A percentile compares a stretch with the other conserved stretches of the same genome.
These are phyloP conservation scores for Strigomonas galati DNA, from an alignment of 208 protist species.

Conservation along the genomic window DNA sequence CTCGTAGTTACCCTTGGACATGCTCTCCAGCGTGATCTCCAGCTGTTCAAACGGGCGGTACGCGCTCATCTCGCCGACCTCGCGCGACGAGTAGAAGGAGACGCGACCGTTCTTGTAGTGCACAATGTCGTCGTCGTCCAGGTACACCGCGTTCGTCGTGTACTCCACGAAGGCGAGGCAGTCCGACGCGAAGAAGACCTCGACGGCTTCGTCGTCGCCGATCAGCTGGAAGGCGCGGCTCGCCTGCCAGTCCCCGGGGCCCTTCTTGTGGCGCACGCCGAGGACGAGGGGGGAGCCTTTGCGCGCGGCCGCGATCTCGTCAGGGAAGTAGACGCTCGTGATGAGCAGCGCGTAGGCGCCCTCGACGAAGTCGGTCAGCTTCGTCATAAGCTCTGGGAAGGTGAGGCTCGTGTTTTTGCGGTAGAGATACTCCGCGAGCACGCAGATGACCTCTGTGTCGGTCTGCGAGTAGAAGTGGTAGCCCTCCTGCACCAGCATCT, in stretches of 20 bases:
- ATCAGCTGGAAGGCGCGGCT: slow-evolving; percentile 20
- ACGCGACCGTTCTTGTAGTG: slow-evolving; percentile 56
- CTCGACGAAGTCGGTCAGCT: slow-evolving; percentile 61
- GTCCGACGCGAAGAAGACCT: slow-evolving; percentile 95
- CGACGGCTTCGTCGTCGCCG: slow-evolving; percentile 16
- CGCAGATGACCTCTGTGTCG: slow-evolving; percentile 94
- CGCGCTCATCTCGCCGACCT: slow-evolving; percentile 25
- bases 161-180: slow-evolving; percentile 91
- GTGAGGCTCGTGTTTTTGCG: slow-evolving; percentile 31
- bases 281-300: slow-evolving; percentile 92
- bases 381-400: slow-evolving; percentile 53
- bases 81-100: slow-evolving; percentile 55
- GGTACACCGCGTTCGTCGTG: slow-evolving; percentile 91
- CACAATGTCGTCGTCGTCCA: slow-evolving; percentile 95
- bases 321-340: slow-evolving; percentile 85
- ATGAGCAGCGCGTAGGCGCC: slow-evolving; percentile 91
- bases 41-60: slow-evolving; percentile 29
- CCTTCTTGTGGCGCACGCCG: slow-evolving; percentile 53
- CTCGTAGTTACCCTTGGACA: slow-evolving; percentile 90
- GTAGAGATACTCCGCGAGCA: slow-evolving; percentile 88
- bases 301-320: slow-evolving; percentile 85
- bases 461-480: slow-evolving; percentile 89
- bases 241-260: slow-evolving; percentile 14
- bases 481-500: slow-evolving; percentile 67
- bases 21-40: slow-evolving; percentile 76